These are phyloP conservation scores for Fistulina hepatica DNA, from an alignment of 1,284 basidiomycete species.

Conservation along the genomic window DNA sequence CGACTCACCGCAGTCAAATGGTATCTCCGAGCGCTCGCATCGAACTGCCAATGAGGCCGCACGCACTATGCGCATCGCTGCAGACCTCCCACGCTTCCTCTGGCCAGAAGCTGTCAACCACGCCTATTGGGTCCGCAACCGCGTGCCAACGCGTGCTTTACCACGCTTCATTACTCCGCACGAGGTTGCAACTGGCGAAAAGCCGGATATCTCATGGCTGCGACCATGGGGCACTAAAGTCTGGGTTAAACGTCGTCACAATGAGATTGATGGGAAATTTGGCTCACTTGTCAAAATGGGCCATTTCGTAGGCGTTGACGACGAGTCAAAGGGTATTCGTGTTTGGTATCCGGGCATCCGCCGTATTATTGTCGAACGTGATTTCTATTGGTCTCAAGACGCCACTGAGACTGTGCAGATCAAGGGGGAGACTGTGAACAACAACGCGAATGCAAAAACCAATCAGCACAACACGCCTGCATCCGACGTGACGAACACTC, in stretches of 20 bases:
- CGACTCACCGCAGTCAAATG: slow-evolving; percentile 23
- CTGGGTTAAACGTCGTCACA: too few relatives aligned
- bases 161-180: slow-evolving; percentile 13
- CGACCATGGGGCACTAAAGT: slow-evolving; percentile 18
- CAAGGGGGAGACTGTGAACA: too few relatives aligned
- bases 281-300: too few relatives aligned
- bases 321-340: slow-evolving; percentile 10
- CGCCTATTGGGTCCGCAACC: slow-evolving; percentile 15
- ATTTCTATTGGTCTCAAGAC: slow-evolving; percentile 15
- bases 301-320: slow-evolving; percentile 16
- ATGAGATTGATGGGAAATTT: too few relatives aligned
- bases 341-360: slow-evolving; percentile 11
- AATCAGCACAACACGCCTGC: too few relatives aligned
- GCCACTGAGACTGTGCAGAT: slow-evolving; percentile 10
- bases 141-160: slow-evolving; percentile 11
- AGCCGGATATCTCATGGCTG: slow-evolving; percentile 18
- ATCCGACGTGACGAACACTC: too few relatives aligned
- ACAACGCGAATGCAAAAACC: too few relatives aligned
- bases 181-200: slow-evolving; percentile 13
- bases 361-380: slow-evolving; percentile 15
- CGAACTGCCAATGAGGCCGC: slow-evolving; percentile 16
- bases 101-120: slow-evolving; percentile 20
- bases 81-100: slow-evolving; percentile 12
- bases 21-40: slow-evolving; percentile 21
- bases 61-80: slow-evolving; percentile 12